Percentiles rank a stretch among this genome's conserved stretches.
These are phyloP conservation scores for Paecilomyces fulvus DNA, from an alignment of 2,329 filamentous ascomycete genomes.

Conservation along the genomic window DNA sequence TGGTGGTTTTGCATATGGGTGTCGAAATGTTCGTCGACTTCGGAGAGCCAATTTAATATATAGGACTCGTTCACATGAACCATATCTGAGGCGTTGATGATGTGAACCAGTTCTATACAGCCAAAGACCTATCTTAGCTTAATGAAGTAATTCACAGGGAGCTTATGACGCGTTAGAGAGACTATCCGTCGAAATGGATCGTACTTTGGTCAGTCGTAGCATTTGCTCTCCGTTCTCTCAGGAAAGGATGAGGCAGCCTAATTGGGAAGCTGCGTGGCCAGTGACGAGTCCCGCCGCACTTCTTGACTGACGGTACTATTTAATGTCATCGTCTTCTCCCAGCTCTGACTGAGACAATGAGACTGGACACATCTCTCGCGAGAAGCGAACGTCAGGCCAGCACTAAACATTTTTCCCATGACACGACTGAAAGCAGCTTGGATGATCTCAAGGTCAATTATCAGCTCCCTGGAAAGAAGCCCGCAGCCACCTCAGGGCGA, in stretches of 20 bases:
- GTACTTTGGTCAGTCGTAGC: no score
- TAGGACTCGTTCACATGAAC: not conserved
- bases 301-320: not conserved
- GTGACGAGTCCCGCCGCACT: not conserved
- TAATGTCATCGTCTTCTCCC: not conserved
- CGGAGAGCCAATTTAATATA: not conserved
- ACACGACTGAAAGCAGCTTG: no score
- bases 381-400: no score
- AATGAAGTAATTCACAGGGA: not conserved
- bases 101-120: not conserved
- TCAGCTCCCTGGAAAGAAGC: no score
- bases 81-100: not conserved
- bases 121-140: not conserved
- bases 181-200: no score
- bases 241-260: not conserved
- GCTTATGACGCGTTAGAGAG: no score
- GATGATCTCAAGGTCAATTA: no score
- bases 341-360: not conserved
- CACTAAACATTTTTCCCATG: no score
- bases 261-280: not conserved
- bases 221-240: not conserved
- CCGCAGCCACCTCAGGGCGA: no score
- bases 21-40: not conserved
- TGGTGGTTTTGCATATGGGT: not conserved
- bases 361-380: no score